Base-by-base conservation (phyloP, 2,329 filamentous ascomycete genomes). In the Epichloe glyceriae region DNA sequence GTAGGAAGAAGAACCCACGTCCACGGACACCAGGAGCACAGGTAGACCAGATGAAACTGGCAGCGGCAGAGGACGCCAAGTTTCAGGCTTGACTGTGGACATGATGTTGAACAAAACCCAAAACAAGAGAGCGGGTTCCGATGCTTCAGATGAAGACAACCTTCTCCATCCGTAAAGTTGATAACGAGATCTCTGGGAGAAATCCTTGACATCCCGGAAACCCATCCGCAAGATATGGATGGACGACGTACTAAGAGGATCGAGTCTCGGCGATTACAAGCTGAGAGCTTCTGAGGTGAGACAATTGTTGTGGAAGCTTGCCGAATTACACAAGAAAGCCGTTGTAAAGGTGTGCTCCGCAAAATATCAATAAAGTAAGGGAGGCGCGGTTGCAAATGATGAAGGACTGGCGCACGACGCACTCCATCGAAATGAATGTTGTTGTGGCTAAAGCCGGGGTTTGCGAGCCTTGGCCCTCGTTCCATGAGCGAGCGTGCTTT, bases 21-120 rank as follows among this genome's bases (percentile, higher is more conserved):
- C 60, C 19, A 76, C 70, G 54, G 84, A 85, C 42, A 85, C 71
- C 35, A 90, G 71, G 7, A 90, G 72, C 38, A 75, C 70, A 11
- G 84, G 85, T 5, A 81, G 57, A 17, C 66, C 64, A 12, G 65
- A 59, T 37, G 70, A 70, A 26, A 30, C 41, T 19, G 46, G 43
- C 19, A 57, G 47, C 15, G 64, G 53, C 35, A 72, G 61, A 34
- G 70, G 70, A 47, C 69, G 67, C 77, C 77, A 80, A 57, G 62
- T 61, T 15, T 40, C 44, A 38, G 38, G 39, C 38, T 20, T 34
- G 7, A 34, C 12, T 6, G 55, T 49, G 20, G 61, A 49, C 69
- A 70, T 71, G 30, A 35, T 33, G 20, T 26, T 42, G 33, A 17
- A 39, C 6, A 38, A 41, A 17, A 7, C 2, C 14, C 34, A 38